Base-by-base conservation (phyloP, 306 rosid genomes). In the Citrullus mucosospermus region DNA sequence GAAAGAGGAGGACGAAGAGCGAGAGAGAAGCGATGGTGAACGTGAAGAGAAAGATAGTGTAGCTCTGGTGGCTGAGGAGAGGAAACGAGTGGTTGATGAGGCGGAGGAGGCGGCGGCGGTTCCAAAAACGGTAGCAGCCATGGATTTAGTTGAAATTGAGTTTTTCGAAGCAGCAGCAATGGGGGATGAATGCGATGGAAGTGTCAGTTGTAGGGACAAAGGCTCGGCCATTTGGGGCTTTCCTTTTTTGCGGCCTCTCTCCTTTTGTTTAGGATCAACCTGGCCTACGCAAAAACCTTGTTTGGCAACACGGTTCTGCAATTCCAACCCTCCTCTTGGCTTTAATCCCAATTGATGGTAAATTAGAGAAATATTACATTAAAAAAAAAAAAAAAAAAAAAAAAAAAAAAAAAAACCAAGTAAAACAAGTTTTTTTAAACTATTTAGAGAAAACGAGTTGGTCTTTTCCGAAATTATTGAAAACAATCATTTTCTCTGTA, bases 1-100 rank as follows among this genome's bases (percentile, higher is more conserved):
- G 86, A 82, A 69, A 74, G 88, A 84, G 36, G 86, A 79, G 6
- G 87, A 78, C 73, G 81, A 32, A 18, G 78, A 74, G 41, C 80
- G 85, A 75, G 84, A 66, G 82, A 78, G 5, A 71, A n/a, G 34
- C 32, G 77, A 30, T 75, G 71, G 83, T 78, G 81, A 75, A n/a
- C 70, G 8, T 79, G 83, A 71, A 41, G 89, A 77, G 70, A 80
- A 61, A 13, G 91, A 6, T 61, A 82, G 59, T 63, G 92, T 77
- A 84, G 88, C 87, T 81, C 79, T 85, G 44, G 86, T 69, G 20
- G 87, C 83, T 78, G 88, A 76, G 75, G 89, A 84, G 28, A 90
- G 62, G 46, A 88, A 55, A 82, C 92, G 90, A 68, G 90, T 69
- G 14, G 77, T 28, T 2, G 77, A 72, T 15, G 77, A 25, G 59